A percentile compares a stretch with the other conserved stretches of the same genome.
These are phyloP conservation scores for Puccinia coronata DNA, from an alignment of 1,284 basidiomycete genomes.

Conservation along the genomic window DNA sequence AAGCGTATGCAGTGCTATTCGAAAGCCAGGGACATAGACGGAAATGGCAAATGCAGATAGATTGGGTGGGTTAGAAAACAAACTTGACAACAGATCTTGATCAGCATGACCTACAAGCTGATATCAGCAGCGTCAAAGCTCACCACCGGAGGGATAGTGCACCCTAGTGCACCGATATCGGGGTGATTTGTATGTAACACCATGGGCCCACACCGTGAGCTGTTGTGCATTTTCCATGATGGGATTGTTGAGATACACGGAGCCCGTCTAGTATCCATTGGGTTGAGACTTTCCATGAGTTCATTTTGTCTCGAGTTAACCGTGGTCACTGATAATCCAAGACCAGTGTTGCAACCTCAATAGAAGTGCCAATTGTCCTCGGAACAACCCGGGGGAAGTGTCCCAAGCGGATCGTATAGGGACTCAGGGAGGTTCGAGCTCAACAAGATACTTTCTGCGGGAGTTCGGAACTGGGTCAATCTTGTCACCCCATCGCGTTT, in stretches of 20 bases:
- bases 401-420: too few species aligned
- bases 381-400: too few species aligned
- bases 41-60: slow-evolving; percentile 16
- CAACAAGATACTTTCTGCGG: too few species aligned
- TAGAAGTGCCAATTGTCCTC: too few species aligned
- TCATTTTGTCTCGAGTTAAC: background rate
- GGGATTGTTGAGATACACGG: background rate
- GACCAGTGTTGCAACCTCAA: too few species aligned
- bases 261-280: background rate
- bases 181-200: too few species aligned
- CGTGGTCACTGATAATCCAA: slow-evolving; percentile 4
- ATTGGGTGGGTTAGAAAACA: slow-evolving; percentile 3
- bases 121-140: slow-evolving; percentile 3
- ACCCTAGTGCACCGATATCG: background rate
- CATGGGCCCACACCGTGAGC: background rate
- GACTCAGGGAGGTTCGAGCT: too few species aligned
- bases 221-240: background rate
- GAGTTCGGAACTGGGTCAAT: too few species aligned
- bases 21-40: slow-evolving; percentile 1
- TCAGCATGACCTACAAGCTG: background rate
- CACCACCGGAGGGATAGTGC: background rate
- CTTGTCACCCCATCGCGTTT: too few species aligned
- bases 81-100: slow-evolving; percentile 12
- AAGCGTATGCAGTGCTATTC: background rate
- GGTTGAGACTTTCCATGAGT: background rate